Base-by-base conservation (phyloP, 257 asterid genomes). In the Solanum infundibuliforme region DNA sequence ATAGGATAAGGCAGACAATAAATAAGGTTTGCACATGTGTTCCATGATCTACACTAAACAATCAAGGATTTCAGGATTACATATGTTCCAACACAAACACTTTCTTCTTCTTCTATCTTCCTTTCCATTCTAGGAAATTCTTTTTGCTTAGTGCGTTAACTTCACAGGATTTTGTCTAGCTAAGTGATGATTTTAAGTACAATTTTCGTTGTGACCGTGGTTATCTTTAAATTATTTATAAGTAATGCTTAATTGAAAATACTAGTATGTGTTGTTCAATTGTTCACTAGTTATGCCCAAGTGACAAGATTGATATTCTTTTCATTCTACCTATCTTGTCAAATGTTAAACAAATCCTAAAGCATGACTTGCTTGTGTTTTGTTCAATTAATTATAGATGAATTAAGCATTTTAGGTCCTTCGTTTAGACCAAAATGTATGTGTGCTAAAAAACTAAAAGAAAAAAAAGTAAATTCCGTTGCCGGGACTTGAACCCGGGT, bases 401-500 rank as follows among this genome's bases (percentile, higher is more conserved):
- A 65, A n/a, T 65, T 65, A 25, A 25, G 16, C 18, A 65, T 65
- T 65, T 65, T n/a, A 65, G 8, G 0, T 65, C 72, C 32, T n/a
- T n/a, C 11, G 6, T 25, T 66, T 66, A 10, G 34, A 66, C 34
- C 34, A 66, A 66, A 25, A 11, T 5, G 2, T 2, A 66, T 25
- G 73, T 1, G 5, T 27, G 74, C 27, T 9, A 65, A 5, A 25
- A 2, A 25, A 2, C 12, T 5, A 5, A 12, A n/a, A 62, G 7
- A 4, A 23, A 4, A 23, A 75, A 76, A 0, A 12, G 2, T 0
- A 4, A 8, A 8, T 81, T 81, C 69, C 29, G 69, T 96, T 95
- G 97, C 98, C 96, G 97, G 98, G 97, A 94, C 93, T 94, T 75
- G 96, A 95, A 96, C 98, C 94, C 98, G 94, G 98, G 96, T 94